These are phyloP conservation scores for Pseudogymnoascus sp. DNA, from an alignment of 2,329 filamentous ascomycete genomes.

Conservation along the genomic window DNA sequence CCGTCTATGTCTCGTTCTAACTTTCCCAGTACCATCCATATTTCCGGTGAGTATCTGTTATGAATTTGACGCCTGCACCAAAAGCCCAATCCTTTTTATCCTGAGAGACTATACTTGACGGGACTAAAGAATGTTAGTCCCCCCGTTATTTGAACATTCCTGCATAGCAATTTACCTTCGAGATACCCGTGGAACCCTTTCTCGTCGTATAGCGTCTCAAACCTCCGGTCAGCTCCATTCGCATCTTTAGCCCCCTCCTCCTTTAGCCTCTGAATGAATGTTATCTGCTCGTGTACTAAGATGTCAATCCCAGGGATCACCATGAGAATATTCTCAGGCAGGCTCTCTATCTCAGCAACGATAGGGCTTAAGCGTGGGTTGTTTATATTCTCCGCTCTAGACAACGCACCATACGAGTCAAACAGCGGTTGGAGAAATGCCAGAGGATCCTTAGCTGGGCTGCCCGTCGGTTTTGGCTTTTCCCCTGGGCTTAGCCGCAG, in stretches of 20 bases:
- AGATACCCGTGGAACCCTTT: slow-evolving; percentile 28
- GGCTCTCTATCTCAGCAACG: slow-evolving; percentile 28
- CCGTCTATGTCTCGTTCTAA: background rate
- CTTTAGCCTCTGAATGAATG: slow-evolving; percentile 31
- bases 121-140: background rate
- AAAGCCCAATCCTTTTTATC: background rate
- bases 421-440: slow-evolving; percentile 34
- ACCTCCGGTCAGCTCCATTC: slow-evolving; percentile 19
- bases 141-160: background rate
- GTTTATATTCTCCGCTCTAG: slow-evolving; percentile 23
- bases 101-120: background rate
- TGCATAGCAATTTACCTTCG: slow-evolving; percentile 19
- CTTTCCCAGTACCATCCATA: background rate
- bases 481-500: background rate
- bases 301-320: slow-evolving; percentile 36
- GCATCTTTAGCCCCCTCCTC: slow-evolving; percentile 23
- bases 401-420: slow-evolving; percentile 35
- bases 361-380: slow-evolving; percentile 33
- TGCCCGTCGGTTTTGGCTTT: background rate
- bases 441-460: slow-evolving; percentile 31
- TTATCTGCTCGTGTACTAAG: slow-evolving; percentile 33
- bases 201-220: slow-evolving; percentile 22
- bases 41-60: background rate
- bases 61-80: background rate
- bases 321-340: slow-evolving; percentile 35